Evolutionary conservation across 164 flowering plant species (phyloP), one percentile per base, ranked within the genome.

Genomic region (Vitis vinifera): DNA sequence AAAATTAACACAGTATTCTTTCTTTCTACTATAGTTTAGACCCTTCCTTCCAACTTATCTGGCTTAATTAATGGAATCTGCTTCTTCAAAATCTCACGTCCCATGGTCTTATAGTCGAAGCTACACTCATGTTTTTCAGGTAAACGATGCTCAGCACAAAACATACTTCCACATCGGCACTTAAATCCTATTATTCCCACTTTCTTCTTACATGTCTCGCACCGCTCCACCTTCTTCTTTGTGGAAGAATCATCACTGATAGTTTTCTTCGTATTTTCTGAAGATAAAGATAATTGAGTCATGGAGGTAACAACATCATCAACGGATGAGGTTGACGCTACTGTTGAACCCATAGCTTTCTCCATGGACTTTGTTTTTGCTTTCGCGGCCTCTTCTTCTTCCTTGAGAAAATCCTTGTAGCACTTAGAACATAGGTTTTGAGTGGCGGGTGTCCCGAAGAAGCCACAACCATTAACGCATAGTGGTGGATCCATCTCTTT

Each of bases 101-200:
- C 78, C 3, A 16, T n/a, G 11, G 11, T 19, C 81, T 75, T 75
- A 73, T 14, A 75, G 65, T 80, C 81, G 4, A 67, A 65, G 11
- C 2, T 9, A 58, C 81, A 77, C 0, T 49, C 1, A 62, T 80
- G 84, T 11, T 60, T 51, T 27, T 77, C 75, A 0, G 81, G 75
- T 17, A 70, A 73, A 16, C 79, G 65, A 17, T 81, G 81, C 15
- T 19, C 10, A 12, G 73, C 59, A 14, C 84, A 81, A 48, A 72
- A 78, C 11, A 17, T 14, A 2, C 65, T 66, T 4, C 84, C 81
- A 37, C 84, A 78, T 0, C 71, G 68, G 37, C 81, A 81, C 11
- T 11, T 8, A 11, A 75, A 81, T 30, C 79, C 81, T n/a, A 62
- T 10, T 16, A 78, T 9, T 3, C 79, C 74, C 2, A 73, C 63